Conservation (phyloP, 1,284 basidiomycete species). For the Ceratobasidium sp. region DNA sequence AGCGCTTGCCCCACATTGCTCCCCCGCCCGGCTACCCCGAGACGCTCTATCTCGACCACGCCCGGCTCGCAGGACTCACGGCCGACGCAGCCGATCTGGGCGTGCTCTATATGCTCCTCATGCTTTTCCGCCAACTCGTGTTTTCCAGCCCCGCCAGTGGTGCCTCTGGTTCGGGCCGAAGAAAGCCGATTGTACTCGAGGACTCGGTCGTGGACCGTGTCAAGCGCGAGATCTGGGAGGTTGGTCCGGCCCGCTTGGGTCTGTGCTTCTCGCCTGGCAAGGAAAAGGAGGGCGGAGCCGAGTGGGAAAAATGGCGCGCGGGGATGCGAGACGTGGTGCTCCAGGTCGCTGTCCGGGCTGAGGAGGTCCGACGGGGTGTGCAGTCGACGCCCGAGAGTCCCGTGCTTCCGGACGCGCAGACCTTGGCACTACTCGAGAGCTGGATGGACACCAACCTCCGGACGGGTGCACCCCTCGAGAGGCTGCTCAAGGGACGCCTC, state of each 20-base stretch:
- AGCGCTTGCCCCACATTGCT: slow-evolving; percentile 48
- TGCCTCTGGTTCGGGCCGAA: not conserved
- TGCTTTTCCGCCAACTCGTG: slow-evolving; percentile 78
- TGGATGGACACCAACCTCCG: slow-evolving; percentile 43
- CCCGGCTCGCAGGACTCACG: slow-evolving; percentile 71
- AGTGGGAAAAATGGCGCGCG: slow-evolving; percentile 58
- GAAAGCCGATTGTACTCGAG: slow-evolving; percentile 16
- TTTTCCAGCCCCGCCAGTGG: slow-evolving; percentile 56
- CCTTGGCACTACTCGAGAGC: slow-evolving; percentile 42
- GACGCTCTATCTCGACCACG: slow-evolving; percentile 81
- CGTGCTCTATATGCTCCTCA: slow-evolving; percentile 77
- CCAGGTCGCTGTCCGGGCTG: slow-evolving; percentile 69
- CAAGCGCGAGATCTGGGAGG: slow-evolving; percentile 78
- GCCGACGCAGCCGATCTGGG: slow-evolving; percentile 78
- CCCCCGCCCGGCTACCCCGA: slow-evolving; percentile 66
- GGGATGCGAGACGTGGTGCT: slow-evolving; percentile 67
- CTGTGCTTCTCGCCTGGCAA: slow-evolving; percentile 57
- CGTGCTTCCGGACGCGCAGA: slow-evolving; percentile 30
- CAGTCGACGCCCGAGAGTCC: slow-evolving; percentile 18
- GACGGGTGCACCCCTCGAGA: slow-evolving; percentile 60
- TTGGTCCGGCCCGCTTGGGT: slow-evolving; percentile 67
- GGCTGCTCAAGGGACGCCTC: slow-evolving; percentile 66
- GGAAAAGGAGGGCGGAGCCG: slow-evolving; percentile 50
- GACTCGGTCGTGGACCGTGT: slow-evolving; percentile 61
- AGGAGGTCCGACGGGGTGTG: slow-evolving; percentile 53